Conservation (phyloP, 192 early-diverging fungal genomes). For the Gaertneriomyces semiglobifer region DNA sequence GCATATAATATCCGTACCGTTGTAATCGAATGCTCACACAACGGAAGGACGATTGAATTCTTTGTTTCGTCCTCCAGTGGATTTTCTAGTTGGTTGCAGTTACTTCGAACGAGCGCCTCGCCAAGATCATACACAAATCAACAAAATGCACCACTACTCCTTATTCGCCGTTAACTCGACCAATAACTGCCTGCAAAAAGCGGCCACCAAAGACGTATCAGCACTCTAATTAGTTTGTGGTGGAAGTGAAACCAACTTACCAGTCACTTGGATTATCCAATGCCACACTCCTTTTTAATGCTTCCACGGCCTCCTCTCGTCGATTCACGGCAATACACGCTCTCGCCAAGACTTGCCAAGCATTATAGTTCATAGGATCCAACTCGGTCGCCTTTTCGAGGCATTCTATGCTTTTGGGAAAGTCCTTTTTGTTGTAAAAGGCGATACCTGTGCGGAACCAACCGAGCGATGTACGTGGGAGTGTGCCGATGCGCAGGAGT, state of each 20-base stretch:
- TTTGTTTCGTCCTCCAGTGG: too few relatives aligned
- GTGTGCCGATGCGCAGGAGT: conserved; percentile 47
- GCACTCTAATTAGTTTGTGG: not conserved
- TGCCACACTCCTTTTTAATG: conserved; percentile 57
- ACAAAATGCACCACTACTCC: conserved; percentile 20
- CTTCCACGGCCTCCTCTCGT: conserved; percentile 59
- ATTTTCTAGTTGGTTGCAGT: too few relatives aligned
- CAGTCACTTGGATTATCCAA: conserved; percentile 62
- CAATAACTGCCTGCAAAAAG: conserved; percentile 45
- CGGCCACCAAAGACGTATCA: not conserved
- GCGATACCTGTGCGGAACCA: conserved; percentile 63
- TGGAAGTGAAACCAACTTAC: conserved; percentile 21
- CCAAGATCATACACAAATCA: too few relatives aligned
- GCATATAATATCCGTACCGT: too few relatives aligned
- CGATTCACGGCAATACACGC: conserved; percentile 62
- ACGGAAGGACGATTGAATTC: too few relatives aligned
- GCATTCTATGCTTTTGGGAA: conserved; percentile 54
- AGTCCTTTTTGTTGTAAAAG: conserved; percentile 65
- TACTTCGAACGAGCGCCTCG: too few relatives aligned
- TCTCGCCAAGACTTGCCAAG: conserved; percentile 59
- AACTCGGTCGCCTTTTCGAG: conserved; percentile 57
- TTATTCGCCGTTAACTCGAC: conserved; percentile 53
- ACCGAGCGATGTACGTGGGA: conserved; percentile 57
- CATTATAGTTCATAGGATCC: conserved; percentile 61
- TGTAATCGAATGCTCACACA: too few relatives aligned